Evolutionary conservation across 306 rosid genomes (phyloP), one percentile per base, ranked within the genome.

Genomic region (Inga leiocalycina): DNA sequence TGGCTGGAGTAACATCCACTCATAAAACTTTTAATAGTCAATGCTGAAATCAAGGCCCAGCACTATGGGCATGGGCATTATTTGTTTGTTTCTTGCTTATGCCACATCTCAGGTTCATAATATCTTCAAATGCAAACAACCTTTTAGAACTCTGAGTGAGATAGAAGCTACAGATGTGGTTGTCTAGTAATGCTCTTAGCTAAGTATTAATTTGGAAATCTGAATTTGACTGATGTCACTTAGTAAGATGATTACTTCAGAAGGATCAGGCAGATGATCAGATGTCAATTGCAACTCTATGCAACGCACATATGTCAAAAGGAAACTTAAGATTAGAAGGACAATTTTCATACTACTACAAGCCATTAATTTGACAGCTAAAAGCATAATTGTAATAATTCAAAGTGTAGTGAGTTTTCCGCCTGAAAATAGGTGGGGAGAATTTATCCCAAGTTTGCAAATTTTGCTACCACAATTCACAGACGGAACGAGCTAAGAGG

Each of bases 1-100:
- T 81, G 62, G 81, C 81, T 75, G 93, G 86, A 87, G 89, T 75
- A 87, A 78, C 88, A 75, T 77, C 86, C 70, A 87, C 86, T 88
- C 87, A 69, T 46, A 61, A 44, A 71, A 71, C 16, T 2, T 43
- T 44, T 67, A 67, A 57, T 59, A 48, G 83, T 30, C 76, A 78
- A 76, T 70, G 51, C 10, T 70, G 19, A 0, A 43, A n/a, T n/a
- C 52, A 70, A 70, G 48, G 48, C 74, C 5, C 10, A 69, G 49
- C 12, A 39, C 30, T 20, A 17, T 69, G 24, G 74, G 34, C 66
- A 59, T 9, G 34, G 32, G 2, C 49, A 37, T 69, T 19, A 69
- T 37, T 69, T 20, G 49, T 17, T 39, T 69, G 41, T 20, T 39
- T 69, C 27, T 10, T 69, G 19, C 44, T 34, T 35, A 15, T 65